Evolutionary conservation across 805 yeast genomes (phyloP), one percentile per base, ranked within the genome.

Genomic region (Pichia gijzeniarum): DNA sequence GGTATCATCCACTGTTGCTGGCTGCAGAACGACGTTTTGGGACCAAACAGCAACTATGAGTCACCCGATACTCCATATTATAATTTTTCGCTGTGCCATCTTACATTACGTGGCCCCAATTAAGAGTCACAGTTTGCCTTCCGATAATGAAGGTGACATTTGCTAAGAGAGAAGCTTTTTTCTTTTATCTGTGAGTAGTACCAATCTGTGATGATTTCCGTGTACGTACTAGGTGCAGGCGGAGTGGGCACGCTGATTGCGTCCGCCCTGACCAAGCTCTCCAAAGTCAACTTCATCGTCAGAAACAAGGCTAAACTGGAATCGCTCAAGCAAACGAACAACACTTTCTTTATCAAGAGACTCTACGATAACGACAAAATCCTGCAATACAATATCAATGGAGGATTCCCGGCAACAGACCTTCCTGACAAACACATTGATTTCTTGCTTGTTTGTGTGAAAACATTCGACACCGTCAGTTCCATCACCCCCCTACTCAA

Each of bases 371-470:
- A 56, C 18, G 47, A 50, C 25, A 47, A 47, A 4, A 25, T 41
- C 6, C 6, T 43, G 3, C 30, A 45, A 1, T 53, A 51, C 41
- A 41, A 46, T 16, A 53, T 61, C 12, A 43, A 50, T 19, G 50
- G 50, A 1, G 59, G 53, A 1, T 47, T 38, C 14, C 35, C 22
- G 28, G 52, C 49, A 2, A 54, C 57, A 9, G 34, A 45, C 8
- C 41, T 62, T 7, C 52, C 53, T 3, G 61, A 54, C 18, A 42
- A 50, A 1, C 34, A 25, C 9, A 60, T 61, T 28, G 57, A 55
- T 20, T 54, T 53, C 40, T 46, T 91, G 48, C 72, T 91, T 8
- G 73, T 91, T 8, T 70, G 95, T 9, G 88, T 95, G 4, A 91
- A 91, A 62, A 79, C 95, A 0, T 79, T 82, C 49, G 86, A 84